Evolutionary conservation across 1,284 basidiomycete species (phyloP), one percentile per base, ranked within the genome.

Genomic region (Cystobasidium slooffiae): DNA sequence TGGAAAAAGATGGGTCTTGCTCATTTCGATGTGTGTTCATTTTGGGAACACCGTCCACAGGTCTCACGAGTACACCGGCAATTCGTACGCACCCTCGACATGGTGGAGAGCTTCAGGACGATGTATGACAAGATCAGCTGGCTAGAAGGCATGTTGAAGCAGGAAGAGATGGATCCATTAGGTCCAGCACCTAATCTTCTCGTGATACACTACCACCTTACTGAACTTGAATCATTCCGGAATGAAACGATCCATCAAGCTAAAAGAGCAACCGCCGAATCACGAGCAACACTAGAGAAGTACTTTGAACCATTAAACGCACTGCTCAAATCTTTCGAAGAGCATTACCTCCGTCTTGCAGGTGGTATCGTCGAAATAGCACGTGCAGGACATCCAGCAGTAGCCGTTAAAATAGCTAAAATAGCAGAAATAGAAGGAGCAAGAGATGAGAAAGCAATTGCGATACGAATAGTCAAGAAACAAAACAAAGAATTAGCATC

Each of bases 1-100:
- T n/a, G 16, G 8, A 20, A 10, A 12, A 74, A 12, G 22, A 20
- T 22, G 18, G 16, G 8, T 22, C 20, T 37, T 24, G 47, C 61
- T 47, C 3, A 22, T 53, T 53, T 7, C 9, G 20, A 37, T 63
- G 18, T 14, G 47, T 53, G 9, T 43, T 52, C 7, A 6, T 24
- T 1, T 5, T 31, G 31, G 2, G 31, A 31, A 31, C 31, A 31
- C 31, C 2, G 2, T 31, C 31, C 31, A 31, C 76, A 95, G 91
- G 93, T 98, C 6, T 98, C 96, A 20, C 90, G 91, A 84, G 92
- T 98, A 0, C 96, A 99, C 81, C 88, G 95, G 14, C 95, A 97
- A 81, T 95, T 99, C 80, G 89, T 93, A 74, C 92, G 93, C 77
- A 97, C 95, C 3, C 91, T 95, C 80, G 93, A 94, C 78, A 97